These are phyloP conservation scores for Eucalyptus tenuipes DNA, from an alignment of 345 rosid species.

Conservation along the genomic window DNA sequence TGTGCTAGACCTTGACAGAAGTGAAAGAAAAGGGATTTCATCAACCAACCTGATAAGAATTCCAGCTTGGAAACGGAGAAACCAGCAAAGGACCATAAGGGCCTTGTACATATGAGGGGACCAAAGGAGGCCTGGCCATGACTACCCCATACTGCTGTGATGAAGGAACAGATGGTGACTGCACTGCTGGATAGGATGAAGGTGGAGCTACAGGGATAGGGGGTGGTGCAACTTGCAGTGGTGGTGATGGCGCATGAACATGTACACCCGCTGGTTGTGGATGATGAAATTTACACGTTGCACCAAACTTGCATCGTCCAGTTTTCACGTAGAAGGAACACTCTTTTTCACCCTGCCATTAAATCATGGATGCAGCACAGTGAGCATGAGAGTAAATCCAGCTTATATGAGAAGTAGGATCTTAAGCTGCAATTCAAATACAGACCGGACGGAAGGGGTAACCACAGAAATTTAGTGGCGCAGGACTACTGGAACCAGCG, in stretches of 20 bases:
- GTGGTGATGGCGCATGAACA: slow-evolving; percentile 31
- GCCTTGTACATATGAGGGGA: slow-evolving; percentile 57
- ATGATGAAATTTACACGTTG: slow-evolving; percentile 82
- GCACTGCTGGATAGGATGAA: slow-evolving; percentile 40
- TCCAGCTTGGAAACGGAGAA: slow-evolving; percentile 59
- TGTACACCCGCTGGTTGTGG: slow-evolving; percentile 49
- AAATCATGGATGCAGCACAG: not conserved
- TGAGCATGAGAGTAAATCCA: not conserved
- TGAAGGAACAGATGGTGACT: slow-evolving; percentile 46
- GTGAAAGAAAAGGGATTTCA: not conserved
- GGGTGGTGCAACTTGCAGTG: slow-evolving; percentile 28
- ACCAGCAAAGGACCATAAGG: slow-evolving; percentile 68
- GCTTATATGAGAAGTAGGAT: not conserved
- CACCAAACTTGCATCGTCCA: slow-evolving; percentile 82
- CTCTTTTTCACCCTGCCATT: slow-evolving; percentile 76
- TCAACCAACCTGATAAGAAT: slow-evolving; percentile 54
- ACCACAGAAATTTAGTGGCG: slow-evolving; percentile 51
- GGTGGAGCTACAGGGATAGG: slow-evolving; percentile 24
- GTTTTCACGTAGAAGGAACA: slow-evolving; percentile 86
- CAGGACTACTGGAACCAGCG: slow-evolving; percentile 35
- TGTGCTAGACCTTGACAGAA: not conserved
- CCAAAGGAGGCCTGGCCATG: slow-evolving; percentile 63
- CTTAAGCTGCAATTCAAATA: not conserved
- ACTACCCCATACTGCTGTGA: slow-evolving; percentile 66
- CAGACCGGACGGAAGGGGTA: slow-evolving; percentile 86